Conservation (phyloP, 176 grass and related monocot genomes). For the Raddia distichophylla region DNA sequence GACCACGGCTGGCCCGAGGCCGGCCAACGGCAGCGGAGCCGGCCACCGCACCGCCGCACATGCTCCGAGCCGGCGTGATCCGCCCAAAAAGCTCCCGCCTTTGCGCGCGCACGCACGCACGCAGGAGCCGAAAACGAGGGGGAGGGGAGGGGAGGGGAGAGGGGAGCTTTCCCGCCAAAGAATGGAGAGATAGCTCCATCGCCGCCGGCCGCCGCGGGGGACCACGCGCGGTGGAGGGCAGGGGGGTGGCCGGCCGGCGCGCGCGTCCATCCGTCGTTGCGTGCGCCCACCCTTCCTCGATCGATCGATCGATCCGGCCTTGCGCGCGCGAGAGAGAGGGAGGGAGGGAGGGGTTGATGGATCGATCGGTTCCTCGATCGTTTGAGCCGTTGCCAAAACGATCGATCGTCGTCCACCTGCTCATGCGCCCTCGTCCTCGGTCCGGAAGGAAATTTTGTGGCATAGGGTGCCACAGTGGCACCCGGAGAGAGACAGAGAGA, state of each 20-base stretch:
- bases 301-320: neutral
- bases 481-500: no score
- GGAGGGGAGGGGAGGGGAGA: neutral
- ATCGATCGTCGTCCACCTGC: no score
- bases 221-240: neutral
- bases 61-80: neutral
- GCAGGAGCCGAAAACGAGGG: neutral
- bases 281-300: neutral
- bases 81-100: neutral
- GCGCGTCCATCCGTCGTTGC: neutral
- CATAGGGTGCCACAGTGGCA: no score
- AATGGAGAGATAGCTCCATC: neutral
- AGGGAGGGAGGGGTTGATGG: neutral
- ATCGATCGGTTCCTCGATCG: constrained; percentile 2
- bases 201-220: neutral
- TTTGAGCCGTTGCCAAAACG: neutral
- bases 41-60: neutral
- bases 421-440: no score
- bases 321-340: neutral
- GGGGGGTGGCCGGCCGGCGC: neutral
- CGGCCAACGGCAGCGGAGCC: neutral
- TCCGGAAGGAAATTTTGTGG: no score
- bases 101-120: neutral
- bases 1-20: constrained; percentile 30
- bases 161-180: neutral